phyloP scores from a whole-genome alignment of 2,329 filamentous ascomycete species.

The Gyromitra esculenta region DNA sequence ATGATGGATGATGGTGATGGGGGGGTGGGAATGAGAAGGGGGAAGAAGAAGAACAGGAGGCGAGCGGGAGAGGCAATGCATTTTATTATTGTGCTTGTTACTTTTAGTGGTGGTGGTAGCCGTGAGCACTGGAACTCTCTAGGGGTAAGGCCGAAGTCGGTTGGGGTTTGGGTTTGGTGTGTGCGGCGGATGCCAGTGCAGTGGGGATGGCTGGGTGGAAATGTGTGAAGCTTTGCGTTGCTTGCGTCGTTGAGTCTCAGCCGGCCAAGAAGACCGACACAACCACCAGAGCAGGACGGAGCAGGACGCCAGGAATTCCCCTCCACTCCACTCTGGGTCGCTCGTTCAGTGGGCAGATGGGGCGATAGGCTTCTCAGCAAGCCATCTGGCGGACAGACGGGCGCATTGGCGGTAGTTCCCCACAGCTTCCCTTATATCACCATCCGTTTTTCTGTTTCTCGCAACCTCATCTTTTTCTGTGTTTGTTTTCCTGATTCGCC shows the following conservation, averaged over 20 bases:
- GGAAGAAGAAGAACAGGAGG: conserved; percentile 46
- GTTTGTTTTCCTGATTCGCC: conserved; percentile 28
- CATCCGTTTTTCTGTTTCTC: conserved; percentile 19
- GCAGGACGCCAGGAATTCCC: conserved; percentile 1
- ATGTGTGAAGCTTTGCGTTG: conserved; percentile 51
- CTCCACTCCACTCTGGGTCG: conserved; percentile 6
- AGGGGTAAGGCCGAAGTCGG: conserved; percentile 54
- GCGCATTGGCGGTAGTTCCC: conserved; percentile 36
- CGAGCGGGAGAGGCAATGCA: conserved; percentile 52
- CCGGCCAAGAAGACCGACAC: conserved; percentile 49
- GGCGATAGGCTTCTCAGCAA: conserved; percentile 11
- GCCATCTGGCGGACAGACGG: conserved; percentile 17
- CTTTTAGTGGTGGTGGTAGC: conserved; percentile 54
- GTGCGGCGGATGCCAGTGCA: conserved; percentile 50
- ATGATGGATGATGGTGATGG: conserved; percentile 35
- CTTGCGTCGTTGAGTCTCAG: conserved; percentile 52
- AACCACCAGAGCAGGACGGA: conserved; percentile 9
- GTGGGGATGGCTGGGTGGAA: conserved; percentile 49
- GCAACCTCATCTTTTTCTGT: conserved; percentile 14
- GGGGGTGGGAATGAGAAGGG: conserved; percentile 18
- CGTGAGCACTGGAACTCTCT: conserved; percentile 55
- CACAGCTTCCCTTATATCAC: conserved; percentile 25
- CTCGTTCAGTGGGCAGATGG: conserved; percentile 24
- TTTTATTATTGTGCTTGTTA: conserved; percentile 55
- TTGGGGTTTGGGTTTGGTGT: conserved; percentile 54